phyloP scores from a whole-genome alignment of 139 green algal genomes.

The Edaphochlamys debaryana region DNA sequence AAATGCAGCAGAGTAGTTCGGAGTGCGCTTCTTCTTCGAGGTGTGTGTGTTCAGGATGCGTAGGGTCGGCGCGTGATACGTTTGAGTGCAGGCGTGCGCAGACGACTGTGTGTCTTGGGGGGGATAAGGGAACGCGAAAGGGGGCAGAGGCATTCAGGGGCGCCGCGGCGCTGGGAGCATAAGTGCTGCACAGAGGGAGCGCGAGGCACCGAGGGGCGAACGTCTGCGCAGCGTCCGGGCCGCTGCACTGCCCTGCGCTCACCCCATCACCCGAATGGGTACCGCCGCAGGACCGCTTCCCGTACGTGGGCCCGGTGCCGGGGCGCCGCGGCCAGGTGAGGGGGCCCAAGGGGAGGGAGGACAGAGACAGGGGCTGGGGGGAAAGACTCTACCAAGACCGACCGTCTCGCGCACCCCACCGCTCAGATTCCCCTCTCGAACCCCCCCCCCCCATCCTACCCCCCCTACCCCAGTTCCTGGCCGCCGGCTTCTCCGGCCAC shows the following conservation, averaged over 20 bases:
- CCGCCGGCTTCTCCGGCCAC: conserved; percentile 44
- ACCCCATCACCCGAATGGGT: too few relatives aligned
- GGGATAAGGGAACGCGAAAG: too few relatives aligned
- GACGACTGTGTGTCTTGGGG: too few relatives aligned
- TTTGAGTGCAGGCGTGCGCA: too few relatives aligned
- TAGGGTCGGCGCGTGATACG: too few relatives aligned
- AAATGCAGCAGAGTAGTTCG: too few relatives aligned
- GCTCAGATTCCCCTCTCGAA: not conserved
- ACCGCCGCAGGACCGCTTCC: conserved; percentile 36
- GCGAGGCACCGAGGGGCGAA: too few relatives aligned
- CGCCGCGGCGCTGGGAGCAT: too few relatives aligned
- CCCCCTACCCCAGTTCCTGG: conserved; percentile 18
- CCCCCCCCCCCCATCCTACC: not conserved
- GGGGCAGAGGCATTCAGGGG: too few relatives aligned
- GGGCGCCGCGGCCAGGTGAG: conserved; percentile 27
- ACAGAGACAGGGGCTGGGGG: not conserved
- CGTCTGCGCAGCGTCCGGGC: too few relatives aligned
- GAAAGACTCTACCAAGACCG: not conserved
- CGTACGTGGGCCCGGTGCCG: conserved; percentile 27
- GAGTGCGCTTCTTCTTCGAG: conserved; percentile 44
- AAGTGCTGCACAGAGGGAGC: too few relatives aligned
- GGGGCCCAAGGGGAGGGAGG: not conserved
- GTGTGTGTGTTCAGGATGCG: not conserved
- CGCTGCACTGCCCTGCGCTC: too few relatives aligned
- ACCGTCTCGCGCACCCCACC: not conserved